Evolutionary conservation across 192 early-diverging fungal genomes (phyloP).

Genomic region (Backusella tarrabulga): DNA sequence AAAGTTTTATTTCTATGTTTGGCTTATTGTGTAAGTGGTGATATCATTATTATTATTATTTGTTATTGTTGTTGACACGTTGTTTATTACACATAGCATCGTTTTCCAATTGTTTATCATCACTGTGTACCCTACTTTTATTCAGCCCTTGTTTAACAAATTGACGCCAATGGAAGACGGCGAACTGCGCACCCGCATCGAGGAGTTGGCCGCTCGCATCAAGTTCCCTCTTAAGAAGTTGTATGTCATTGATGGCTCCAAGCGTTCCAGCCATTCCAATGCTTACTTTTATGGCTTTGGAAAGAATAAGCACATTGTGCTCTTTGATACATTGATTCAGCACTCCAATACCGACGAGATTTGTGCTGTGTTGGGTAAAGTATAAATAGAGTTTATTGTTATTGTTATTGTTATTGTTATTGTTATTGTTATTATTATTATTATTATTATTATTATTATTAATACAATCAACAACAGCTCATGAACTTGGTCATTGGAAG

Average conservation of each 20-base stretch:
- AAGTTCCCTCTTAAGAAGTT: constrained; percentile 92
- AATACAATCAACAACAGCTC: constrained; percentile 47
- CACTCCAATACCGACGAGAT: constrained; percentile 85
- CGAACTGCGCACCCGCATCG: constrained; percentile 76
- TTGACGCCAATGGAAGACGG: constrained; percentile 84
- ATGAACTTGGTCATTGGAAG: constrained; percentile 97
- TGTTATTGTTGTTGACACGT: neutral
- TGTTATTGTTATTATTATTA: neutral
- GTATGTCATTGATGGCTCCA: constrained; percentile 94
- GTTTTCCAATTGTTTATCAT: constrained; percentile 71
- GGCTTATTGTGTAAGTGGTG: constrained; percentile 77
- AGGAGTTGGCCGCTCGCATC: constrained; percentile 76
- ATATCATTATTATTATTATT: neutral
- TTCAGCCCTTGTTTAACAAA: constrained; percentile 99
- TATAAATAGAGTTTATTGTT: neutral
- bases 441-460: neutral
- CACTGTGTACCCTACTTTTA: constrained; percentile 88
- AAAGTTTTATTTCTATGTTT: constrained; percentile 88
- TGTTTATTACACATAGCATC: constrained; percentile 41
- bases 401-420: neutral
- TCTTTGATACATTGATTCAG: constrained; percentile 91
- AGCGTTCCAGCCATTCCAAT: constrained; percentile 89
- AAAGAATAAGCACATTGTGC: constrained; percentile 95
- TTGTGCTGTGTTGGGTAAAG: constrained; percentile 85
- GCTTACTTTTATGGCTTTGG: constrained; percentile 97